Base-by-base conservation (phyloP, 352 stramenopile species). In the Aphanomyces astaci region DNA sequence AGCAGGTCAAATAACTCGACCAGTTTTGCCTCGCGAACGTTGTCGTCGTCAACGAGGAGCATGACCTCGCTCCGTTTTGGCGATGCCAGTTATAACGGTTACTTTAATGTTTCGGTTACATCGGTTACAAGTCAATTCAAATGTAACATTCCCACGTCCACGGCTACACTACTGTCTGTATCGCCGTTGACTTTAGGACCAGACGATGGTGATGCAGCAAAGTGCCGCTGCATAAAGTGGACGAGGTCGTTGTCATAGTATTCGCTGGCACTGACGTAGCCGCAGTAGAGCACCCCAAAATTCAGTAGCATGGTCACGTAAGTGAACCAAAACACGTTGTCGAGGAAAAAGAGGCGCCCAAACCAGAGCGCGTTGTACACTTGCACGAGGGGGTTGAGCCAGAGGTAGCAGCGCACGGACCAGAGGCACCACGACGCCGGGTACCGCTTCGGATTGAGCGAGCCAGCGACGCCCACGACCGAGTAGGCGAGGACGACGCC, bases 301-400 rank as follows among this genome's bases (percentile, higher is more conserved):
- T 59, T 59, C 5, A 59, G 25, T 13, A 59, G 19, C 51, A 59
- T 59, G 7, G 51, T 59, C 5, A 59, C 1, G 51, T 59, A 59
- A 10, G 51, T 59, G 51, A 59, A 59, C 51, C 51, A 59, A 32
- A 59, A 59, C 1, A 59, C 51, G 51, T 39, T 59, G 25, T 59
- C 51, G 19, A 59, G 22, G n/a, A 59, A 59, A 13, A 59, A 59
- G 2, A 59, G 25, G 51, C 51, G 51, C 7, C 19, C 30, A 25
- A 59, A n/a, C 51, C 51, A 59, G 30, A 59, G 51, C 4, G 17
- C 51, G 4, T 59, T 59, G 51, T 59, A 59, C 13, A 59, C 51
- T 59, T 59, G 51, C 17, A 59, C 33, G 51, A 59, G 7, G 25
- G 51, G 51, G 33, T 59, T 59, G 7, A 59, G 4, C 51, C 51